phyloP scores from a whole-genome alignment of 768 basidiomycete species.

The Coprinopsis sp. region DNA sequence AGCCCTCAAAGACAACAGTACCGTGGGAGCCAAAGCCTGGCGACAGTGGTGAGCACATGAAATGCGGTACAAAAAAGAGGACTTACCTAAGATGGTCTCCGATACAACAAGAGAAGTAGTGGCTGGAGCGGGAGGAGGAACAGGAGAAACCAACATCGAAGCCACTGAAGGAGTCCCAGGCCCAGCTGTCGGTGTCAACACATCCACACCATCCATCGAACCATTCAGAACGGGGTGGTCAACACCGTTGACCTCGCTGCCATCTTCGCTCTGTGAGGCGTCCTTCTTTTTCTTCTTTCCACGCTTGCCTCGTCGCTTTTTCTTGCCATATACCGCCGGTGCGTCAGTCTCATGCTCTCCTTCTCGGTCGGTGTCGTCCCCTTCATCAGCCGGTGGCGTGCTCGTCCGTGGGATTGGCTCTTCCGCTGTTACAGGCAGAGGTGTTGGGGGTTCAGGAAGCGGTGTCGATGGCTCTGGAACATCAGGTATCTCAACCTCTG shows the following conservation, averaged over 20 bases:
- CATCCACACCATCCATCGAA: not conserved
- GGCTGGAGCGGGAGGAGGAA: slow-evolving; percentile 21
- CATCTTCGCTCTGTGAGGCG: slow-evolving; percentile 31
- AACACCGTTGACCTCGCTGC: slow-evolving; percentile 16
- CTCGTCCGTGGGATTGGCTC: slow-evolving; percentile 8
- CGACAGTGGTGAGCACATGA: slow-evolving; percentile 5
- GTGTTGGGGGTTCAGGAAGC: not conserved
- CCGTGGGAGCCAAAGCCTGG: slow-evolving; percentile 94
- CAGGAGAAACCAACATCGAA: slow-evolving; percentile 15
- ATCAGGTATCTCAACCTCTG: not conserved
- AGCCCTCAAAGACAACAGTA: slow-evolving; percentile 91
- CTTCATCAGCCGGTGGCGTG: slow-evolving; percentile 33
- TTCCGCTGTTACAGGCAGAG: not conserved
- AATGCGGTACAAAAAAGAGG: not conserved
- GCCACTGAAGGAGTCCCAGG: slow-evolving; percentile 1
- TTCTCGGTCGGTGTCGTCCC: slow-evolving; percentile 60
- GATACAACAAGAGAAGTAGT: slow-evolving; percentile 63
- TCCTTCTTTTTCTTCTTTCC: slow-evolving; percentile 49
- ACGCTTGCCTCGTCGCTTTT: slow-evolving; percentile 47
- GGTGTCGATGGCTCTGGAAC: not conserved
- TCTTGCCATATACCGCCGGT: slow-evolving; percentile 41
- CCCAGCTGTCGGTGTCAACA: not conserved
- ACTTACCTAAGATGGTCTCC: slow-evolving; percentile 67
- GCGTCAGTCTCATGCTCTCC: slow-evolving; percentile 22
- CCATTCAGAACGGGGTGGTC: not conserved